Evolutionary conservation across 2,329 filamentous ascomycete species (phyloP), one percentile per base, ranked within the genome.

Genomic region (Xylariaceae sp.): DNA sequence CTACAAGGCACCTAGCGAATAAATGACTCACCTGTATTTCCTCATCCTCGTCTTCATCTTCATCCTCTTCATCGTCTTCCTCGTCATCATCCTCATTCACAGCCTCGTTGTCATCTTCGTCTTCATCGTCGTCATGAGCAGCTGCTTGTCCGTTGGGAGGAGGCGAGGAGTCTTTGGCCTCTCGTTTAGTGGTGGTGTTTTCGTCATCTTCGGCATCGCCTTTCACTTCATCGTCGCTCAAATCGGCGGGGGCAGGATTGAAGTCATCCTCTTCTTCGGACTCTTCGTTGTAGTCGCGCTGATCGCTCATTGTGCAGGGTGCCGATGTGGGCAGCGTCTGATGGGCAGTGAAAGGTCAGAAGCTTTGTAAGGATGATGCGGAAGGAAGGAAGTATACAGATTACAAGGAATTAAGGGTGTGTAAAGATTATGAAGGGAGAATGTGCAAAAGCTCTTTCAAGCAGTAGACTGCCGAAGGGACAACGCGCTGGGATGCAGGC

Each of bases 261-360:
- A 97, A 96, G 73, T 94, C 89, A 59, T 90, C 88, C 67, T 96
- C 92, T 47, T 95, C 91, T 53, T 91, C 89, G 58, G 84, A 87
- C 60, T 87, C 85, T 9, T 64, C 65, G 43, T 85, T 80, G 69
- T 78, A 82, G 60, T 79, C 78, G 59, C 77, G 74, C 65, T 69
- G 74, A 53, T 80, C 76, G 68, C 75, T 78, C 80, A 84, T 83
- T 56, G 67, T 76, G 65, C 44, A 52, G 48, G 52, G 48, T 46
- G 41, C 58, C 56, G 57, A 53, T 31, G 59, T 31, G 37, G 28
- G 46, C 40, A 21, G 21, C 26, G 19, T 12, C 14, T 24, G 1
- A 26, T 14, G 9, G 21, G 23, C 4, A 9, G 19, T 19, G 31
- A n/a, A n/a, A n/a, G n/a, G n/a, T n/a, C 3, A 23, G 33, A 31